These are phyloP conservation scores for Tricladium varicosporioides DNA, from an alignment of 2,329 filamentous ascomycete species.

Conservation along the genomic window DNA sequence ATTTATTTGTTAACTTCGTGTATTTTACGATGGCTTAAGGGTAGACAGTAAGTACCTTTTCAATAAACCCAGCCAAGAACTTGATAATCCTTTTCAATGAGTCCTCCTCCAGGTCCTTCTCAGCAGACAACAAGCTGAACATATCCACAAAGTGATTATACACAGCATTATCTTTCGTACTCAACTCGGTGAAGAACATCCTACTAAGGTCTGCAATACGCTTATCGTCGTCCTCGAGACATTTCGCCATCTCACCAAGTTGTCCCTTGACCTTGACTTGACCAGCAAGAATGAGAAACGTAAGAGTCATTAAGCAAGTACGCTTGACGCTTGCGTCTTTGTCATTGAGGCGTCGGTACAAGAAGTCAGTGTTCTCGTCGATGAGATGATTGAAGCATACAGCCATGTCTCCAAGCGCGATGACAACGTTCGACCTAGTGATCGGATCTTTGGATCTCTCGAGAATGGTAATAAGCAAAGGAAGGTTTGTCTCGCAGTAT, in stretches of 20 bases:
- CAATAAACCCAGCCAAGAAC: constrained; percentile 92
- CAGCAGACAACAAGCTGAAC: constrained; percentile 89
- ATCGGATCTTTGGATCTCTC: constrained; percentile 90
- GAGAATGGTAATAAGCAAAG: constrained; percentile 95
- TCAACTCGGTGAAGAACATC: constrained; percentile 98
- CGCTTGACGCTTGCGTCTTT: constrained; percentile 87
- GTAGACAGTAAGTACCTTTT: constrained; percentile 67
- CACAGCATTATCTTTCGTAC: constrained; percentile 97
- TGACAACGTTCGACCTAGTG: constrained; percentile 92
- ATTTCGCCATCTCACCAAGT: constrained; percentile 98
- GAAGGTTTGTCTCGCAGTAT: constrained; percentile 91
- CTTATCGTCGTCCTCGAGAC: constrained; percentile 93
- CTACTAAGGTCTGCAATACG: constrained; percentile 88
- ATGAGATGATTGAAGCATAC: constrained; percentile 99
- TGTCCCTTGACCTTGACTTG: constrained; percentile 99
- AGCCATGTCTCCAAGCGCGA: constrained; percentile 97
- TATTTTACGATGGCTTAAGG: not conserved
- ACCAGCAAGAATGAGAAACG: constrained; percentile 92
- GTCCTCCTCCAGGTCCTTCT: constrained; percentile 78
- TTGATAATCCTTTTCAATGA: constrained; percentile 83
- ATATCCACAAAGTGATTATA: constrained; percentile 99
- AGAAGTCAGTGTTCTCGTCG: constrained; percentile 97
- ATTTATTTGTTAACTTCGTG: constrained; percentile 20
- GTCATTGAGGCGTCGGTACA: constrained; percentile 91
- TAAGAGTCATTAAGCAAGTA: constrained; percentile 97